phyloP scores from a whole-genome alignment of 139 green algal genomes.

The Pycnococcus provasolii region DNA sequence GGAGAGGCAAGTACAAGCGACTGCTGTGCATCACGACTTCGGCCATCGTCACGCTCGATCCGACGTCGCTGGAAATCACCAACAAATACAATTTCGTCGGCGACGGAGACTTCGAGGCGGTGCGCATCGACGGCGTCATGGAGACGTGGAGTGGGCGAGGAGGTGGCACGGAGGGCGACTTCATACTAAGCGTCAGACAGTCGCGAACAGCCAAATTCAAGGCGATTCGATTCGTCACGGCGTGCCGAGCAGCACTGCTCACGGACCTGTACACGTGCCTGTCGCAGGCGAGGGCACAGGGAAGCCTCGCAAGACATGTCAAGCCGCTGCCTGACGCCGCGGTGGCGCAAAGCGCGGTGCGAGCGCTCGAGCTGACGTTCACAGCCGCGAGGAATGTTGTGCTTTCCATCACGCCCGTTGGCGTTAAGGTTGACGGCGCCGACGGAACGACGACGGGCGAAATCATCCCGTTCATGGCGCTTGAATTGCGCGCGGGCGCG shows the following conservation, averaged over 20 bases:
- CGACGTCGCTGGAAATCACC: slow-evolving; percentile 57
- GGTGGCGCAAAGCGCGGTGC: no score
- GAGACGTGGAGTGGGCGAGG: no score
- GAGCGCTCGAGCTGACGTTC: no score
- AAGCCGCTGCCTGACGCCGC: no score
- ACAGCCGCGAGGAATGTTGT: no score
- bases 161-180: no score
- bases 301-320: neutral
- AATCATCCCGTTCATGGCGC: no score
- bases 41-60: slow-evolving; percentile 62
- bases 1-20: slow-evolving; percentile 62
- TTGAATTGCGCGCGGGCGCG: no score
- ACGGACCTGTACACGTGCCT: slow-evolving; percentile 45
- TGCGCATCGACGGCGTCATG: slow-evolving; percentile 16
- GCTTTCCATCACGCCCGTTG: no score
- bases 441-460: no score
- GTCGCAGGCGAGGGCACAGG: slow-evolving; percentile 18
- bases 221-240: slow-evolving; percentile 60
- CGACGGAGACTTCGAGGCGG: slow-evolving; percentile 42
- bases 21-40: slow-evolving; percentile 59
- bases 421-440: no score
- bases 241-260: slow-evolving; percentile 51
- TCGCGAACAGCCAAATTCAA: slow-evolving; percentile 46
- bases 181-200: neutral
- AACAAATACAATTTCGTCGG: slow-evolving; percentile 60